These are phyloP conservation scores for Salix viminalis DNA, from an alignment of 345 rosid genomes.

Conservation along the genomic window DNA sequence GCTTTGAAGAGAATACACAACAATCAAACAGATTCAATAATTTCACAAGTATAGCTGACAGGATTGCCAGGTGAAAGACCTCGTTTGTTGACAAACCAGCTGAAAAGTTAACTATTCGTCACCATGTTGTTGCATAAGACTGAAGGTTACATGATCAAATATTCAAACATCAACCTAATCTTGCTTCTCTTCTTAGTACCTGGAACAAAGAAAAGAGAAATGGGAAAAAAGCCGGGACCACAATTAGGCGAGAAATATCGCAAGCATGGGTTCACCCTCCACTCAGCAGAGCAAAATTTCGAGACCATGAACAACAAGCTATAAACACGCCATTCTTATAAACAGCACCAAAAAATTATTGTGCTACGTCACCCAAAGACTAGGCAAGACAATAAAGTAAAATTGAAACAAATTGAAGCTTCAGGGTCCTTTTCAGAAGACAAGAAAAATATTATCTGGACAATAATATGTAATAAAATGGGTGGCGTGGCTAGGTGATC, in stretches of 20 bases:
- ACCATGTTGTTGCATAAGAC: neutral
- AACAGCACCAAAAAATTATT: neutral
- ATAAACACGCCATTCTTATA: neutral
- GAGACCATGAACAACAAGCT: neutral
- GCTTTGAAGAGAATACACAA: neutral
- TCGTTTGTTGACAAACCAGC: neutral
- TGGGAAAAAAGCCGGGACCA: neutral
- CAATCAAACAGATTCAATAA: neutral
- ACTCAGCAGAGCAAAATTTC: neutral
- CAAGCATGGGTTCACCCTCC: neutral
- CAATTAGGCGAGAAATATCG: neutral
- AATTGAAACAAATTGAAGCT: neutral
- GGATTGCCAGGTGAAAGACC: neutral
- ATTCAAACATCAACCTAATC: conserved; percentile 43
- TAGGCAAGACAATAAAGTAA: neutral
- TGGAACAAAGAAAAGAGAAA: conserved; percentile 18
- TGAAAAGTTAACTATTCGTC: neutral
- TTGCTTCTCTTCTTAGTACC: conserved; percentile 81
- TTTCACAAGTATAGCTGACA: neutral
- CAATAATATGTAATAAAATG: neutral
- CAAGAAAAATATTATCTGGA: neutral
- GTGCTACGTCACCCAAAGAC: neutral
- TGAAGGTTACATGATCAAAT: neutral
- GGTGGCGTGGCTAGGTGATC: neutral
- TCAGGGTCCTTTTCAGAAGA: neutral